phyloP scores from a whole-genome alignment of 2,329 filamentous ascomycete genomes.

The Aspergillus sp. region DNA sequence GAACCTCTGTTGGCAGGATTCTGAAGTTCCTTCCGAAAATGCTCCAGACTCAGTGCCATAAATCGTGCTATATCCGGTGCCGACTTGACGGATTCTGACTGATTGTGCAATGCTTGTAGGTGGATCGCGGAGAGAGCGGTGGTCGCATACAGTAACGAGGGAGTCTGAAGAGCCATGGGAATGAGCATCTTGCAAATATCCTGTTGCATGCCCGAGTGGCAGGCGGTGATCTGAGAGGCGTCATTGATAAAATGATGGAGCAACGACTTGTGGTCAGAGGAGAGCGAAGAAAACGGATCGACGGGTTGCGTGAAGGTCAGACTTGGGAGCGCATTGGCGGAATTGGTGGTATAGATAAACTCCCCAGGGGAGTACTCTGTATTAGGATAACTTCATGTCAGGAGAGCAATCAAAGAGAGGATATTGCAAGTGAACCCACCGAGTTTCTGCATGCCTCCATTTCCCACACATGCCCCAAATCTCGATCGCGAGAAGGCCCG shows the following conservation, averaged over 20 bases:
- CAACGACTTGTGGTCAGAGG: constrained; percentile 29
- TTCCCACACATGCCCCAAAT: constrained; percentile 31
- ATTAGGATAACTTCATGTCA: background rate
- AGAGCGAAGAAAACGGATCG: constrained; percentile 34
- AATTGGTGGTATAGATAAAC: constrained; percentile 34
- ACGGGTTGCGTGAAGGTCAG: constrained; percentile 23
- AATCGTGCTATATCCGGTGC: constrained; percentile 33
- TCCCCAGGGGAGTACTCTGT: constrained; percentile 35
- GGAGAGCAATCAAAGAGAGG: background rate
- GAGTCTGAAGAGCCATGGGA: constrained; percentile 41
- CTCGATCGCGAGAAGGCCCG: constrained; percentile 37
- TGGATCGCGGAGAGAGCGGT: constrained; percentile 41
- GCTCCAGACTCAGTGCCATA: constrained; percentile 37
- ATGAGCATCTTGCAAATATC: constrained; percentile 40
- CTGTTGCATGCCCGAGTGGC: constrained; percentile 35
- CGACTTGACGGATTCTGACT: constrained; percentile 31
- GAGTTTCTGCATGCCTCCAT: constrained; percentile 31
- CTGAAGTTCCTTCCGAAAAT: constrained; percentile 37
- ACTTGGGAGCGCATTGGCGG: constrained; percentile 12
- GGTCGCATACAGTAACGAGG: constrained; percentile 39
- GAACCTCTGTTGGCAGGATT: constrained; percentile 24
- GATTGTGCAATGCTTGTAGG: constrained; percentile 31
- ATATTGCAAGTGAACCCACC: constrained; percentile 14
- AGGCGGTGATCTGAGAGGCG: constrained; percentile 38
- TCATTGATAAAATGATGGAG: constrained; percentile 39